Conservation (phyloP, 73 alveolate genomes). For the Paramecium sonneborni region DNA sequence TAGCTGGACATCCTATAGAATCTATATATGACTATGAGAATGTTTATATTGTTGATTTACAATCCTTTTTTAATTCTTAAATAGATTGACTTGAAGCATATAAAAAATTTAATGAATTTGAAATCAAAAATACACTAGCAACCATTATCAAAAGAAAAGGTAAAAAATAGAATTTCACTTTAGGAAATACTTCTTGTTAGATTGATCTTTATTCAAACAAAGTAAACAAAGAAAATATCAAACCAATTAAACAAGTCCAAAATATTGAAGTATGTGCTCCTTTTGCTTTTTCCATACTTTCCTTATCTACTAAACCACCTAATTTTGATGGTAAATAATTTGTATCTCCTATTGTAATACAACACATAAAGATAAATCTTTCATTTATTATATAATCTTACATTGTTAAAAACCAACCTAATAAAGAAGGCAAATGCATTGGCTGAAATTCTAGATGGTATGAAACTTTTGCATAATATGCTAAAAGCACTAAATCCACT, state of each 20-base stretch:
- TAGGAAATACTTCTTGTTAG: constrained; percentile 14
- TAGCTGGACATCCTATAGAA: constrained; percentile 42
- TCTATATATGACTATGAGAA: not conserved
- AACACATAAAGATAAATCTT: constrained; percentile 38
- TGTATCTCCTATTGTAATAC: constrained; percentile 47
- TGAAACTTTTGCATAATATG: not conserved
- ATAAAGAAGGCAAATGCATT: constrained; percentile 40
- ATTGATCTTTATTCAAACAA: constrained; percentile 54
- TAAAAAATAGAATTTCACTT: constrained; percentile 48
- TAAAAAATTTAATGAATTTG: not conserved
- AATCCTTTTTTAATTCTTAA: constrained; percentile 12
- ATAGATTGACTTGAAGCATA: constrained; percentile 1
- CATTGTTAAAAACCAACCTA: constrained; percentile 39
- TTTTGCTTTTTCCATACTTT: constrained; percentile 19
- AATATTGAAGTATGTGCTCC: constrained; percentile 39
- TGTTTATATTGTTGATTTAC: constrained; percentile 26
- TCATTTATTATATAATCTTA: not conserved
- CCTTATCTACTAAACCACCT: constrained; percentile 16
- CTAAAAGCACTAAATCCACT: not conserved
- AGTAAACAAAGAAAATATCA: not conserved
- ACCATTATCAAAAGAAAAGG: constrained; percentile 8
- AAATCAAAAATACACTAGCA: not conserved
- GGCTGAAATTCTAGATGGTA: constrained; percentile 46
- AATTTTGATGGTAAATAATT: constrained; percentile 32
- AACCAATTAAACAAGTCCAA: constrained; percentile 42